Evolutionary conservation across 345 rosid genomes (phyloP).

Genomic region (rapeseed (Brassica napus)): DNA sequence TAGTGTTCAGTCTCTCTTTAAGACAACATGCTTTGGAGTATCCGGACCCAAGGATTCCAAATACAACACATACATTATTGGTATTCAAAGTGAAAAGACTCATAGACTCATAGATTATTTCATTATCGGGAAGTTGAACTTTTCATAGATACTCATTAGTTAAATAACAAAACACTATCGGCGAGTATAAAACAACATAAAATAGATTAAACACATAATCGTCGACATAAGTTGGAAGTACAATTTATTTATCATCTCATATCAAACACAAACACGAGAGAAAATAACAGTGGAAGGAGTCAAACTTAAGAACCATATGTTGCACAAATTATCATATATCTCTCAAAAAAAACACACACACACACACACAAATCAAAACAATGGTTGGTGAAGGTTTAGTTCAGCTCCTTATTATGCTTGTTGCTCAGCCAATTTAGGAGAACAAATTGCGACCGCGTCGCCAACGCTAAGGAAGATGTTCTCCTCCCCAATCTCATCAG

Average conservation of each 20-base stretch:
- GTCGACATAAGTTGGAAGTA: not conserved
- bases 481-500: conserved; percentile 54
- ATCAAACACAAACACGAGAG: conserved; percentile 15
- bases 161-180: not conserved
- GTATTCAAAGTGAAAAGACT: too few species aligned
- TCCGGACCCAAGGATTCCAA: not conserved
- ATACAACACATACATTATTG: not conserved
- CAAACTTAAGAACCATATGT: conserved; percentile 31
- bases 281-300: not conserved
- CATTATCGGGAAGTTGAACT: not conserved
- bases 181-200: not conserved
- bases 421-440: conserved; percentile 50
- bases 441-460: conserved; percentile 59
- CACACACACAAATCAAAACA: not conserved
- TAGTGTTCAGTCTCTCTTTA: not conserved
- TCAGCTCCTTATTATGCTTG: conserved; percentile 35
- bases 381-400: not conserved
- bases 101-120: not conserved
- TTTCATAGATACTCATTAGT: not conserved
- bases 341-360: not conserved
- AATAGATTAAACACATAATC: not conserved
- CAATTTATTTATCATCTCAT: conserved; percentile 14
- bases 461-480: conserved; percentile 64
- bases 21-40: not conserved
- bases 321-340: conserved; percentile 17